These are phyloP conservation scores for Peniophora sp. DNA, from an alignment of 1,284 basidiomycete species.

Conservation along the genomic window DNA sequence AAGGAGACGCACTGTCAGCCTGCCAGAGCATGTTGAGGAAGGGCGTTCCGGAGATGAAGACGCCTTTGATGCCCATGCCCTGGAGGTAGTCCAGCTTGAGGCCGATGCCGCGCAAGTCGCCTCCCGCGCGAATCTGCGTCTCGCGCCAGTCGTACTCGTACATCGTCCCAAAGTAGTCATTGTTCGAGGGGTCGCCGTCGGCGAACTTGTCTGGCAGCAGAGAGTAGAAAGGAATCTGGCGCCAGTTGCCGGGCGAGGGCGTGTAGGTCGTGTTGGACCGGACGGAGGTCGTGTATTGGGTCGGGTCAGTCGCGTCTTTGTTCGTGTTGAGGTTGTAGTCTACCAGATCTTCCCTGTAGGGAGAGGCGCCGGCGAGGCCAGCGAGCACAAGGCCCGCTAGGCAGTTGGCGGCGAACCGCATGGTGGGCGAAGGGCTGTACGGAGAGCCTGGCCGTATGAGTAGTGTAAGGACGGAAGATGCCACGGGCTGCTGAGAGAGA, in stretches of 20 bases:
- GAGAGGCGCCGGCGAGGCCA: slow-evolving; percentile 35
- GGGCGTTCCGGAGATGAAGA: slow-evolving; percentile 87
- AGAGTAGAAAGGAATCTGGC: slow-evolving; percentile 77
- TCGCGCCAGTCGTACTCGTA: slow-evolving; percentile 83
- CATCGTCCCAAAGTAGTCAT: slow-evolving; percentile 76
- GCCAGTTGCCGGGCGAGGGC: slow-evolving; percentile 80
- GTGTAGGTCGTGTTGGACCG: slow-evolving; percentile 64
- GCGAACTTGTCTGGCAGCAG: slow-evolving; percentile 88
- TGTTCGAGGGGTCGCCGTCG: slow-evolving; percentile 84
- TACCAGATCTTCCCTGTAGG: slow-evolving; percentile 69
- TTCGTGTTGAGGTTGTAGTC: slow-evolving; percentile 85
- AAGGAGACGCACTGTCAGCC: slow-evolving; percentile 66
- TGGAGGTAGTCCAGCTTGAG: slow-evolving; percentile 78
- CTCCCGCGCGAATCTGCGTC: slow-evolving; percentile 81
- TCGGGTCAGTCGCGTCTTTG: slow-evolving; percentile 59
- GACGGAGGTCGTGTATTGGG: slow-evolving; percentile 56
- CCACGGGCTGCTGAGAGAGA: background rate
- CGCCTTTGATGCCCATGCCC: slow-evolving; percentile 76
- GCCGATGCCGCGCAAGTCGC: slow-evolving; percentile 74
- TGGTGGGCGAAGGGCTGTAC: background rate
- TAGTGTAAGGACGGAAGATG: slow-evolving; percentile 18
- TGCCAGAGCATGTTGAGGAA: slow-evolving; percentile 95
- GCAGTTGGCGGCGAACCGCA: background rate
- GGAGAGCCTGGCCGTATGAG: slow-evolving; percentile 15
- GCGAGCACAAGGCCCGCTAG: slow-evolving; percentile 18